phyloP scores from a whole-genome alignment of 768 basidiomycete species.

The Mycena rosella region DNA sequence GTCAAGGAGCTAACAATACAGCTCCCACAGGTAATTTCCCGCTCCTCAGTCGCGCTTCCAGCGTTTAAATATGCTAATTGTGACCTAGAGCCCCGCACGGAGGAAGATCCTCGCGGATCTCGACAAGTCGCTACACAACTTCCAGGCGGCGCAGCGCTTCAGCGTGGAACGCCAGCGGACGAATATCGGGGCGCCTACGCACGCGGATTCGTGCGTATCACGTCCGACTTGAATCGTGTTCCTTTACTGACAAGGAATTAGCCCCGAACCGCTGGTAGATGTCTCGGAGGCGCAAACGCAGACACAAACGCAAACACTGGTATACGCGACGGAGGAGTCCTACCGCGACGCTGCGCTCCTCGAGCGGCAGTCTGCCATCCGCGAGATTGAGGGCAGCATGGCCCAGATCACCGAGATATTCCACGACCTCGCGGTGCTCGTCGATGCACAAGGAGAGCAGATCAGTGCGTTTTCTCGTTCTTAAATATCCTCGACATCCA shows the following conservation, averaged over 20 bases:
- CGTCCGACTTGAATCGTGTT: neutral
- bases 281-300: neutral
- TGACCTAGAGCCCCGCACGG: neutral
- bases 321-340: slow-evolving; percentile 4
- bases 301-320: neutral
- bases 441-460: neutral
- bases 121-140: slow-evolving; percentile 2
- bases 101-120: slow-evolving; percentile 9
- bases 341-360: slow-evolving; percentile 13
- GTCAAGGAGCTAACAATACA: neutral
- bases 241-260: neutral
- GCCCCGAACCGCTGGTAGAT: neutral
- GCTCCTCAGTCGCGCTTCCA: neutral
- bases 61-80: too few relatives aligned
- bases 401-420: neutral
- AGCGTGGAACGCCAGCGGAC: neutral
- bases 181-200: neutral
- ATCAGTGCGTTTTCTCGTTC: slow-evolving; percentile 1
- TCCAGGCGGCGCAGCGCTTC: slow-evolving; percentile 12
- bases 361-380: neutral
- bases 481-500: neutral
- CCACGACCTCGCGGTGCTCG: neutral
- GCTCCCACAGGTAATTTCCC: neutral
- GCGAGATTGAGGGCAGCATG: neutral
- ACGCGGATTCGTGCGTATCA: neutral